Conservation (phyloP, 164 flowering plant genomes). For the Chimonanthus salicifolius region DNA sequence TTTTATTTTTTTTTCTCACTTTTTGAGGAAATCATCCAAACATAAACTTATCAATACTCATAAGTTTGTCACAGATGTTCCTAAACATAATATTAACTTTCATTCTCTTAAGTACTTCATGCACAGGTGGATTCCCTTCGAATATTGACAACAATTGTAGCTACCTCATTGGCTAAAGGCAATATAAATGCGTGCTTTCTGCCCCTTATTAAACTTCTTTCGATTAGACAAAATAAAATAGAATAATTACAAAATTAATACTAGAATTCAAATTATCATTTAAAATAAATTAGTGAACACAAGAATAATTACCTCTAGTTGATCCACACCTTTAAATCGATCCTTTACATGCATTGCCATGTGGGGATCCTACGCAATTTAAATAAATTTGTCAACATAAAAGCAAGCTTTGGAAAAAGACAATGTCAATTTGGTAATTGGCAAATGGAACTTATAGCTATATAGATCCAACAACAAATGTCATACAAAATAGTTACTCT, state of each 20-base stretch:
- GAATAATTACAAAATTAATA: neutral
- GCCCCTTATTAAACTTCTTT: neutral
- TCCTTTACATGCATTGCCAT: conserved; percentile 79
- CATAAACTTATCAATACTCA: too few species aligned
- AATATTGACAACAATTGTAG: too few species aligned
- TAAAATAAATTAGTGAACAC: neutral
- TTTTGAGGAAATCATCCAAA: too few species aligned
- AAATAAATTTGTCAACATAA: conserved; percentile 5
- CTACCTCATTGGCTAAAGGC: too few species aligned
- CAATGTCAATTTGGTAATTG: neutral
- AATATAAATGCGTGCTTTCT: neutral
- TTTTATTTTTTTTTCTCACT: too few species aligned
- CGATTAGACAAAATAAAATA: neutral
- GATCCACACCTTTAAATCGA: conserved; percentile 45
- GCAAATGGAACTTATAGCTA: neutral
- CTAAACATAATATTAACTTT: too few species aligned
- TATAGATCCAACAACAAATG: neutral
- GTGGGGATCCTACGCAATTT: conserved; percentile 60
- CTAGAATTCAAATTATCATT: neutral
- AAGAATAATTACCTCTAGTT: conserved; percentile 44
- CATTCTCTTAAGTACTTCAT: too few species aligned
- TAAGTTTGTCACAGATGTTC: too few species aligned
- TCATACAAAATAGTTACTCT: neutral
- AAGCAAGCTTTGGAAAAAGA: neutral
- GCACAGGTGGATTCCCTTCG: too few species aligned